Base-by-base conservation (phyloP, 2,329 filamentous ascomycete genomes). In the Pseudopyricularia javanii region DNA sequence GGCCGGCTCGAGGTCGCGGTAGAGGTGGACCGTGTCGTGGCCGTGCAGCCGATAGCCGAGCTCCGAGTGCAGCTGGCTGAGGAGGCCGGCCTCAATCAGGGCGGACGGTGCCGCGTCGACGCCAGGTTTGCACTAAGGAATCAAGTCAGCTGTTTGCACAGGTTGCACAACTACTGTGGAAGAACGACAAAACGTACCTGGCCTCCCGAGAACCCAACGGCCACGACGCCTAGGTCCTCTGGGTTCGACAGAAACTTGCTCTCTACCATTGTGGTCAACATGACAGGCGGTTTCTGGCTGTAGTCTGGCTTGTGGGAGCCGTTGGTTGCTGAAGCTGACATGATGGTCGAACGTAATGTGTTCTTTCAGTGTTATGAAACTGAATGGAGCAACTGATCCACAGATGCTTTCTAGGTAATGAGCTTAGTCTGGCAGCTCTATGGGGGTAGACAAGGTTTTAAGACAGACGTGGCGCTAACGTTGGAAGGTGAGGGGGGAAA, bases 121-220 rank as follows among this genome's bases (percentile, higher is more conserved):
- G 60, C 93, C 93, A 40, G 83, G 76, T 72, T 97, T 96, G 73
- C 85, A 85, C 88, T 94, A 62, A 14, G 1, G 45, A 55, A 53
- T 54, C 45, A 2, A 14, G 54, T 56, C 33, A 58, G 55, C 30
- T 43, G 54, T 20, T 11, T 7, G n/a, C n/a, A n/a, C n/a, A n/a
- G n/a, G n/a, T n/a, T n/a, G n/a, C n/a, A n/a, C n/a, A n/a, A n/a
- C n/a, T n/a, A n/a, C n/a, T n/a, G n/a, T n/a, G n/a, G n/a, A n/a
- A n/a, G n/a, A n/a, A n/a, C n/a, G n/a, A 3, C n/a, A 9, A 1
- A 51, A 62, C 75, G 61, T 82, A 93, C 90, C 82, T 96, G 93
- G 54, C 93, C 93, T 59, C 91, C 91, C 52, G 90, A 95, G 75
- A 97, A 98, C 57, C 91, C 91, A 35, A 97, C 93, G 50, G 91